Percentiles rank a stretch among this genome's conserved stretches.
Conservation (phyloP, 2,329 filamentous ascomycete species). For the Ilyonectria destructans region DNA sequence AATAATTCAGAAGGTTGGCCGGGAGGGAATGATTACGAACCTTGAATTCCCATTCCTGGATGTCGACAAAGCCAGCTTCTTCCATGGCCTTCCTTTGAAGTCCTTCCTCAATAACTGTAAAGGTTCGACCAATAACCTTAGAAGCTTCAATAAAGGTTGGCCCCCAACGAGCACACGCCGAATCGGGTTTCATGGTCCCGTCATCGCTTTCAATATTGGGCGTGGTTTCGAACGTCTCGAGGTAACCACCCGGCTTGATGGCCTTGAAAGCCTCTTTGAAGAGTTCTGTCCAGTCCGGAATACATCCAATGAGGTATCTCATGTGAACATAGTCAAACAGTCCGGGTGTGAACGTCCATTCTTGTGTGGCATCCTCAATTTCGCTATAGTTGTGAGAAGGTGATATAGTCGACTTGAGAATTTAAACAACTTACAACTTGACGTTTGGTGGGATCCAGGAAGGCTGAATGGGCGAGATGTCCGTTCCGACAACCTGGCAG, state of each 20-base stretch:
- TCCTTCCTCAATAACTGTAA: conserved; percentile 40
- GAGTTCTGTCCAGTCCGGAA: conserved; percentile 68
- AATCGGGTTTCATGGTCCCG: conserved; percentile 42
- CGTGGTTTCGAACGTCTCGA: conserved; percentile 48
- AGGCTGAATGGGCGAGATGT: conserved; percentile 32
- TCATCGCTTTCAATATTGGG: conserved; percentile 45
- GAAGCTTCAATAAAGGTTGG: conserved; percentile 40
- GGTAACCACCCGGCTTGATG: conserved; percentile 67
- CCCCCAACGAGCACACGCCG: conserved; percentile 40
- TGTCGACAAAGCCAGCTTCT: conserved; percentile 45
- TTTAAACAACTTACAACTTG: not conserved
- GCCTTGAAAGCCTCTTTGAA: conserved; percentile 65
- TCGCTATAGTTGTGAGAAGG: conserved; percentile 48
- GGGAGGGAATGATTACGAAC: not conserved
- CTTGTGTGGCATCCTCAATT: conserved; percentile 73
- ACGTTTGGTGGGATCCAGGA: conserved; percentile 26
- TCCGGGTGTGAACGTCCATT: conserved; percentile 63
- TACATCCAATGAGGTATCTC: conserved; percentile 67
- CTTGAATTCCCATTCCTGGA: conserved; percentile 39
- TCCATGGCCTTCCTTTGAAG: conserved; percentile 36
- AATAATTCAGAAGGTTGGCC: not conserved
- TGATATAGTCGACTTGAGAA: too few relatives aligned
- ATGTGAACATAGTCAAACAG: conserved; percentile 73
- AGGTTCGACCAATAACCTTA: conserved; percentile 45
- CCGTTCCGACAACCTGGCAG: conserved; percentile 23